These are phyloP conservation scores for Diplotaxis tenuifolia DNA, from an alignment of 345 rosid species.

Conservation along the genomic window DNA sequence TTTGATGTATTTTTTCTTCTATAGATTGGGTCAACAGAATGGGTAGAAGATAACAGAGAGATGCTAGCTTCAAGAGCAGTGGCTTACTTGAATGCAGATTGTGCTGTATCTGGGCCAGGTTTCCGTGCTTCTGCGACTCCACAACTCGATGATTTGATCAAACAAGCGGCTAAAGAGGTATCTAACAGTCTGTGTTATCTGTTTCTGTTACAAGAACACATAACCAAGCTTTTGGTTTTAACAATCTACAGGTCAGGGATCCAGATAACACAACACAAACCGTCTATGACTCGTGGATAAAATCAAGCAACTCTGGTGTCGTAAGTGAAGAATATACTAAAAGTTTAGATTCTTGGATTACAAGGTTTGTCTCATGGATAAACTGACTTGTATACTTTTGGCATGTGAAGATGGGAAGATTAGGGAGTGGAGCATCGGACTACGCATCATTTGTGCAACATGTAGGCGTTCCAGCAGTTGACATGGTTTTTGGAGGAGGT, in stretches of 20 bases:
- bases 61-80: constrained; percentile 64
- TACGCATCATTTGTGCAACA: constrained; percentile 81
- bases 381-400: constrained; percentile 6
- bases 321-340: no score
- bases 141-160: constrained; percentile 71
- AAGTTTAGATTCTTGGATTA: no score
- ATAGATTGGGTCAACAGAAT: constrained; percentile 88
- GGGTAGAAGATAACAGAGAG: constrained; percentile 90
- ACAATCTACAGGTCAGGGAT: constrained; percentile 58
- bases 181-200: constrained; percentile 9
- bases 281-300: constrained; percentile 63
- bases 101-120: constrained; percentile 61
- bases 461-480: constrained; percentile 66
- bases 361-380: background rate
- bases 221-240: background rate
- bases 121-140: constrained; percentile 72
- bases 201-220: background rate
- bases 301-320: constrained; percentile 42
- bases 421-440: constrained; percentile 72
- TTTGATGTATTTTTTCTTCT: no score
- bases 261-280: constrained; percentile 72
- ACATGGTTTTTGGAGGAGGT: constrained; percentile 62
- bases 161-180: constrained; percentile 65
- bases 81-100: constrained; percentile 74
- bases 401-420: constrained; percentile 53